Percentiles rank a stretch among this genome's conserved stretches.
phyloP scores from a whole-genome alignment of 345 rosid genomes.

The Eucalyptus erythrocorys region DNA sequence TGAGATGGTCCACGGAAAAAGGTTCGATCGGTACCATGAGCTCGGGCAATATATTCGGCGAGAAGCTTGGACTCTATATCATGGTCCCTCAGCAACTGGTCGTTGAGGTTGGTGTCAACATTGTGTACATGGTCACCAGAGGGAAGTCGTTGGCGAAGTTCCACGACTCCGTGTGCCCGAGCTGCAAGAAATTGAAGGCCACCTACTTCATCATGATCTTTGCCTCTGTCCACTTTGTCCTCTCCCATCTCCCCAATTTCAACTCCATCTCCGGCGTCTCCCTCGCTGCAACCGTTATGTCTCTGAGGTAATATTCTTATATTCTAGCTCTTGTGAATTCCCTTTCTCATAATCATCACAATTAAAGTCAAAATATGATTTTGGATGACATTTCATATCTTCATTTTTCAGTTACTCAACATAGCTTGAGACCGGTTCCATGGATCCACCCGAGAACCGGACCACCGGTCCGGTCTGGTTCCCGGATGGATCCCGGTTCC shows the following conservation, averaged over 20 bases:
- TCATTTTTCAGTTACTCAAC: conserved; percentile 45
- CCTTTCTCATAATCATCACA: neutral
- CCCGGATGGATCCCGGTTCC: too few species aligned
- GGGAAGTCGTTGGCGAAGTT: conserved; percentile 61
- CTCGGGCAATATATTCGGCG: conserved; percentile 75
- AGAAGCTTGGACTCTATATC: conserved; percentile 67
- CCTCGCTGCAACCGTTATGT: conserved; percentile 74
- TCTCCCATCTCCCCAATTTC: conserved; percentile 77
- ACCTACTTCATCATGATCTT: conserved; percentile 68
- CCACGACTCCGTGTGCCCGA: conserved; percentile 26
- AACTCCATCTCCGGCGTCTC: conserved; percentile 73
- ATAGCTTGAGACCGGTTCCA: too few species aligned
- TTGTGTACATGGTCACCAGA: conserved; percentile 85
- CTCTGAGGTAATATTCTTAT: conserved; percentile 31
- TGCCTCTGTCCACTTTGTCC: conserved; percentile 71
- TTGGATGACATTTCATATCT: neutral
- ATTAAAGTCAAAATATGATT: neutral
- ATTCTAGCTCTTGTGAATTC: neutral
- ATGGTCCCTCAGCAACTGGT: conserved; percentile 77
- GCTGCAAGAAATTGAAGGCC: conserved; percentile 29
- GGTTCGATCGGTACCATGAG: conserved; percentile 77
- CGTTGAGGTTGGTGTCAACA: conserved; percentile 52
- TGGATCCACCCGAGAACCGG: too few species aligned
- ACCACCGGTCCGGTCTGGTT: too few species aligned
- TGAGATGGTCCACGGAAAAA: conserved; percentile 63